phyloP scores from a whole-genome alignment of 768 basidiomycete species.

The Amanita pseudoporphyria region DNA sequence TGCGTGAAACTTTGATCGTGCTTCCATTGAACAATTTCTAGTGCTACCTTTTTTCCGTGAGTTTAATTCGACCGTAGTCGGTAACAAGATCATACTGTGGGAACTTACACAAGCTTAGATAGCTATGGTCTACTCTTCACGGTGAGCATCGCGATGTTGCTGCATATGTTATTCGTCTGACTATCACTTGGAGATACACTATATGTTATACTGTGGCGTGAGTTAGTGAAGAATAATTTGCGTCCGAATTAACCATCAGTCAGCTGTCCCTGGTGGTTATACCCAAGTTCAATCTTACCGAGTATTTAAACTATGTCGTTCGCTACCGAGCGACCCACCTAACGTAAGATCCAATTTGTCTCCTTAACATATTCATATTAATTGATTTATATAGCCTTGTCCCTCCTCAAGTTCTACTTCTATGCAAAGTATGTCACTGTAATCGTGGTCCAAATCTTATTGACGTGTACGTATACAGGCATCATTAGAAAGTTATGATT shows the following conservation, averaged over 20 bases:
- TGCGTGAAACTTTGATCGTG: too few species aligned
- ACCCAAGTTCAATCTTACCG: conserved; percentile 51
- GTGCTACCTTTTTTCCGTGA: too few species aligned
- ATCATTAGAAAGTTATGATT: conserved; percentile 26
- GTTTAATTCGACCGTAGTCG: conserved; percentile 14
- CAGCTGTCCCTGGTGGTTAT: conserved; percentile 51
- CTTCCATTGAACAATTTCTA: too few species aligned
- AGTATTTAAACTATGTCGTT: conserved; percentile 45
- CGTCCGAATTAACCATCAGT: neutral
- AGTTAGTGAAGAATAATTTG: conserved; percentile 9
- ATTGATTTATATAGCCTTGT: conserved; percentile 33
- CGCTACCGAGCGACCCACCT: conserved; percentile 47
- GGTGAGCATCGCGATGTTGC: conserved; percentile 24
- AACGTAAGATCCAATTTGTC: conserved; percentile 28
- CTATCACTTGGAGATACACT: conserved; percentile 33
- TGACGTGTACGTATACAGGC: neutral
- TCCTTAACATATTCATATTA: neutral
- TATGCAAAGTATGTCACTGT: conserved; percentile 46
- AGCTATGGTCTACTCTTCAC: conserved; percentile 52
- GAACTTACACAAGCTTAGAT: conserved; percentile 23
- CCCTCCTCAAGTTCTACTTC: conserved; percentile 54
- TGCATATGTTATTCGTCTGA: conserved; percentile 6
- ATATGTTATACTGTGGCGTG: conserved; percentile 43
- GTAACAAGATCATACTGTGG: too few species aligned
- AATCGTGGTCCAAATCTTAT: neutral